A percentile compares a stretch with the other conserved stretches of the same genome.
Conservation (phyloP, 1,284 basidiomycete species). For the Cryptococcus sp. region DNA sequence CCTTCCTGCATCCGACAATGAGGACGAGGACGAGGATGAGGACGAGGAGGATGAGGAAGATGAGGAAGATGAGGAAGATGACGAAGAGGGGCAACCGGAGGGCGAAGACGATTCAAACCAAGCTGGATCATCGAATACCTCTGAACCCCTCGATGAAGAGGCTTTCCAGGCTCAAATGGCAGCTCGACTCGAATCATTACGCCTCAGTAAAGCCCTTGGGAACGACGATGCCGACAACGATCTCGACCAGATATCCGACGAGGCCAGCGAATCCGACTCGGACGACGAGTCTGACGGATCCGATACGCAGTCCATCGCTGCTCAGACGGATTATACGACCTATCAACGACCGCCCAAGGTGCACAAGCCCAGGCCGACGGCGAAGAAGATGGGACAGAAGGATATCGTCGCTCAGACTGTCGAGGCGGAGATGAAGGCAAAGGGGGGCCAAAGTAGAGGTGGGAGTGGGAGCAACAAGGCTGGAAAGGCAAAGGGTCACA, state of each 20-base stretch:
- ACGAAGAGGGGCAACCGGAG: constrained; percentile 33
- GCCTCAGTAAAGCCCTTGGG: constrained; percentile 34
- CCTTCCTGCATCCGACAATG: constrained; percentile 33
- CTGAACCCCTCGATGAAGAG: constrained; percentile 23
- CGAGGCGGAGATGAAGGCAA: constrained; percentile 58
- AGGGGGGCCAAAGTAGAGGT: constrained; percentile 35
- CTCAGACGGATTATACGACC: constrained; percentile 37
- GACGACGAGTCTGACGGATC: constrained; percentile 20
- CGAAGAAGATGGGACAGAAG: constrained; percentile 23
- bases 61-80: constrained; percentile 38
- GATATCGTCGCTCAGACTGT: constrained; percentile 60
- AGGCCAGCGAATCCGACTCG: background rate
- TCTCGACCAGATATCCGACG: background rate
- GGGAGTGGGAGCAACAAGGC: constrained; percentile 63
- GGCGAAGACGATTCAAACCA: no score
- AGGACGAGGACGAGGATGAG: constrained; percentile 30
- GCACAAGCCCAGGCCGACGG: constrained; percentile 3
- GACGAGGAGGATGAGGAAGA: constrained; percentile 39
- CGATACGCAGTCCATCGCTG: constrained; percentile 22
- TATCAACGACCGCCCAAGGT: constrained; percentile 20
- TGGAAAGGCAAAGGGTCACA: constrained; percentile 72
- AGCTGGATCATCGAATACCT: background rate
- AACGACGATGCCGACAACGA: constrained; percentile 29
- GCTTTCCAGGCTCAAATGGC: constrained; percentile 25
- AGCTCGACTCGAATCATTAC: constrained; percentile 30